Evolutionary conservation across 2,329 filamentous ascomycete species (phyloP).

Genomic region (Penicillium verrucosum): DNA sequence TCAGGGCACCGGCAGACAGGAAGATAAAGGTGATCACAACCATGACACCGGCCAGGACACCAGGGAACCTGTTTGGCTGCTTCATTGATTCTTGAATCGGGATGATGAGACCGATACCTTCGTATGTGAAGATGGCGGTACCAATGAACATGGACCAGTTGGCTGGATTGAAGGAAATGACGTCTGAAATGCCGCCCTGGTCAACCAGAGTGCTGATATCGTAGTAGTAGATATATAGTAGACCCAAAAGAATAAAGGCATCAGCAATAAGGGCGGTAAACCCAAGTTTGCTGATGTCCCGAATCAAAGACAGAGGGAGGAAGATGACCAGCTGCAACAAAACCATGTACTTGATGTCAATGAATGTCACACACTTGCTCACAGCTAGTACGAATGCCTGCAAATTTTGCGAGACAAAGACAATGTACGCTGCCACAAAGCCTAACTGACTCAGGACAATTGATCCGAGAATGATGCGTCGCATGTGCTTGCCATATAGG

Average conservation of each 20-base stretch:
- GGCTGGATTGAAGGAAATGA: constrained; percentile 82
- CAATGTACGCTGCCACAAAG: constrained; percentile 91
- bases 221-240: constrained; percentile 94
- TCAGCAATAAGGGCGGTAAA: constrained; percentile 93
- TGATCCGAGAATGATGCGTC: constrained; percentile 79
- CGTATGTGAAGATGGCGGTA: constrained; percentile 98
- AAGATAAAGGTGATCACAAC: constrained; percentile 91
- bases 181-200: constrained; percentile 72
- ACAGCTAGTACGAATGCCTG: constrained; percentile 94
- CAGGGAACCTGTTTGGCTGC: constrained; percentile 82
- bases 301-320: constrained; percentile 85
- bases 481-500: constrained; percentile 87
- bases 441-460: constrained; percentile 95
- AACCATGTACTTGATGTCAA: constrained; percentile 86
- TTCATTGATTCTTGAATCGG: constrained; percentile 98
- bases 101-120: constrained; percentile 95
- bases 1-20: constrained; percentile 83
- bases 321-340: constrained; percentile 95
- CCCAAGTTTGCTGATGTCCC: constrained; percentile 95
- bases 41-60: constrained; percentile 87
- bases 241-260: constrained; percentile 85
- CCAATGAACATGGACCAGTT: constrained; percentile 98
- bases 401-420: constrained; percentile 93
- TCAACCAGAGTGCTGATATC: constrained; percentile 80
- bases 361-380: constrained; percentile 76